Evolutionary conservation across 1,284 basidiomycete species (phyloP).

Genomic region (Leccinum holopus): DNA sequence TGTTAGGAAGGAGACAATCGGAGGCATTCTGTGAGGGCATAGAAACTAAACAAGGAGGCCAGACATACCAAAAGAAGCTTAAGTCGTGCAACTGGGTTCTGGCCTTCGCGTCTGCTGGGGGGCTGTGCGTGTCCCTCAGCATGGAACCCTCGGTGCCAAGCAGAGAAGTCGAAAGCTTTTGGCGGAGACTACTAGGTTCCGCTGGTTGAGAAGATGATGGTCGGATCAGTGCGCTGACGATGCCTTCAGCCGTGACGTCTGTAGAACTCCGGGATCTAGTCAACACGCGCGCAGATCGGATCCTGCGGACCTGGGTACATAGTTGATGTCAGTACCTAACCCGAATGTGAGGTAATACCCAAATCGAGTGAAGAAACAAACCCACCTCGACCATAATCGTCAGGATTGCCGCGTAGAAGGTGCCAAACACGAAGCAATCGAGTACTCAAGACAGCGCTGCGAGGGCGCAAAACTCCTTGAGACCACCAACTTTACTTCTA

Average conservation of each 20-base stretch:
- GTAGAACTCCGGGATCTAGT: conserved; percentile 38
- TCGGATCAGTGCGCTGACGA: conserved; percentile 32
- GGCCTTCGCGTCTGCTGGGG: conserved; percentile 34
- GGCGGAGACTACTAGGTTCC: conserved; percentile 35
- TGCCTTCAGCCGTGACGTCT: conserved; percentile 31
- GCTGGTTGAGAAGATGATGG: conserved; percentile 14
- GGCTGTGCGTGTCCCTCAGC: conserved; percentile 32
- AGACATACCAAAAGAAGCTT: conserved; percentile 81
- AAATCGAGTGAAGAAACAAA: not conserved
- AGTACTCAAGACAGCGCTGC: conserved; percentile 84
- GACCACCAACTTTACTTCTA: conserved; percentile 83
- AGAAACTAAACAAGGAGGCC: not conserved
- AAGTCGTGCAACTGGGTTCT: conserved; percentile 79
- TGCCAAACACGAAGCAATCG: conserved; percentile 88
- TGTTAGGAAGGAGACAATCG: conserved; percentile 85
- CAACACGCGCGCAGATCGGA: conserved; percentile 46
- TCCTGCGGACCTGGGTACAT: conserved; percentile 45
- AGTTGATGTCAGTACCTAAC: conserved; percentile 19
- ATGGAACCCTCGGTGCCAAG: conserved; percentile 70
- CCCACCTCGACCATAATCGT: conserved; percentile 92
- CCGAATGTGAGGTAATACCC: conserved; percentile 1
- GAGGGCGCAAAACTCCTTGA: conserved; percentile 94
- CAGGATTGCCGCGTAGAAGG: conserved; percentile 88
- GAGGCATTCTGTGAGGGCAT: conserved; percentile 14
- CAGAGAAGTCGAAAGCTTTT: conserved; percentile 50